Conservation (phyloP, 2,329 filamentous ascomycete genomes). For the Pseudogymnoascus sp. region DNA sequence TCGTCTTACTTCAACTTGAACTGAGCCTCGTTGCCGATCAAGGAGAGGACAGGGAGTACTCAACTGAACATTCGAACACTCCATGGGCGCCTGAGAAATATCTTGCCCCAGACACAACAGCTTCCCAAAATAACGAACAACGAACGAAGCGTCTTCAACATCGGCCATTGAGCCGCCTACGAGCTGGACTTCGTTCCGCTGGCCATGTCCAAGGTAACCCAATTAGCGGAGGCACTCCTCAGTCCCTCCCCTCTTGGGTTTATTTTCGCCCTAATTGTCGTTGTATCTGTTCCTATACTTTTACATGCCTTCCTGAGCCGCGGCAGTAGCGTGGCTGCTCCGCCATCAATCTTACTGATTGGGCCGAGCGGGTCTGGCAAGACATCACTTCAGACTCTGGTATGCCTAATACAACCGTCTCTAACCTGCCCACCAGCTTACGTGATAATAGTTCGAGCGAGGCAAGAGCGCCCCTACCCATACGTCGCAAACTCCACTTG, state of each 20-base stretch:
- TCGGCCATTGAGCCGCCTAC: background rate
- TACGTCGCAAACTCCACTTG: conserved; percentile 53
- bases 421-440: conserved; percentile 10
- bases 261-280: conserved; percentile 60
- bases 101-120: background rate
- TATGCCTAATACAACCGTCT: conserved; percentile 30
- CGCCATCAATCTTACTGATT: conserved; percentile 71
- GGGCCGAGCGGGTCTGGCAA: conserved; percentile 82
- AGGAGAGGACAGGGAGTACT: background rate
- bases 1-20: background rate
- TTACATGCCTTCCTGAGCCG: conserved; percentile 68
- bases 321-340: conserved; percentile 54
- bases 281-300: conserved; percentile 65
- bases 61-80: background rate
- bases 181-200: background rate
- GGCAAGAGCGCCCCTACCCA: conserved; percentile 42
- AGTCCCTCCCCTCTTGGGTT: conserved; percentile 57
- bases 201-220: conserved; percentile 12
- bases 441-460: conserved; percentile 41
- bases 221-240: conserved; percentile 45
- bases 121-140: background rate
- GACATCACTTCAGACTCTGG: conserved; percentile 76
- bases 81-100: background rate
- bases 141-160: background rate
- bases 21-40: background rate